Evolutionary conservation across 352 stramenopile species (phyloP), one percentile per base, ranked within the genome.

Genomic region (Globisporangium canariense): DNA sequence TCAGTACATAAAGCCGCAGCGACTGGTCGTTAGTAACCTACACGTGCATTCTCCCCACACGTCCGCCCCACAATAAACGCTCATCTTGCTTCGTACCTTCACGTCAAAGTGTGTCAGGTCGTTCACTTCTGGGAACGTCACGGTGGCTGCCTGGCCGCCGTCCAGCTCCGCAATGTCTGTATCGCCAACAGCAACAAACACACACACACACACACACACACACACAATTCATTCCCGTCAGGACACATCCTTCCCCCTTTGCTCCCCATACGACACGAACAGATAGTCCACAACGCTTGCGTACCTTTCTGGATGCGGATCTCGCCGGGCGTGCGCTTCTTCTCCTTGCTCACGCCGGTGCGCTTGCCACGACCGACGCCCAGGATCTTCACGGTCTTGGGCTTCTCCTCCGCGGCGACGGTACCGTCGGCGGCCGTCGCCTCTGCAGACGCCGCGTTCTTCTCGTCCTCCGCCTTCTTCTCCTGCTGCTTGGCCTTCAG

Each of bases 251-350:
- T 60, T 13, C 36, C 57, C 8, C 36, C 51, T 30, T 45, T 20
- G 2, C 6, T 50, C 40, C n/a, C 20, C 8, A 58, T 20, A 10
- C 32, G 2, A 38, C 45, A 65, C 0, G 25, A 28, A 28, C 25
- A 28, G 25, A 28, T 13, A 68, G n/a, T 3, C 43, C 10, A 57
- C 18, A 47, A 14, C 22, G 8, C 28, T 4, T 4, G 13, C 4
- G 68, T 52, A 98, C 95, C 97, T 94, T 99, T 99, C 77, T 99
- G 97, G 74, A 99, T 99, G 54, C 97, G 90, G 78, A 99, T 98
- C 79, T 99, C 97, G 69, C 96, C 97, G 6, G 97, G 97, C 69
- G 91, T 98, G 65, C 96, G 91, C 73, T 98, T 94, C 80, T 96
- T 95, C 64, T 93, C 83, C 68, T 94, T 96, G 68, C 63, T 88